phyloP scores from a whole-genome alignment of 164 flowering plant species.

The Aristolochia fimbriata region DNA sequence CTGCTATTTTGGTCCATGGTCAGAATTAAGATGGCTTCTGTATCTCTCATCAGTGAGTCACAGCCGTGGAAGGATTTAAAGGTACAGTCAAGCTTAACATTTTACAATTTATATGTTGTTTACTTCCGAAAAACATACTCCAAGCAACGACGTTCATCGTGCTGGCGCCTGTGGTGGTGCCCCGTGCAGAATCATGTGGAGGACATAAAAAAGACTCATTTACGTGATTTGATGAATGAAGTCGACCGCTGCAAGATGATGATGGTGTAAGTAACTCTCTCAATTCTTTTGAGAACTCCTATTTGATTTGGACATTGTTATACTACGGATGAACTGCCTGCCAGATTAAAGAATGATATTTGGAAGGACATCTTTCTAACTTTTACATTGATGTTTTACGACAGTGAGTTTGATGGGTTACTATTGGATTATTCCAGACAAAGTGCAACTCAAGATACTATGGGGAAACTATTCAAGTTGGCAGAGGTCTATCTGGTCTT shows the following conservation, averaged over 20 bases:
- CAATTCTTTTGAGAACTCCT: no score
- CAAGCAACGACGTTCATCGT: neutral
- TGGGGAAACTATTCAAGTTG: conserved; percentile 53
- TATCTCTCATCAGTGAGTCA: conserved; percentile 60
- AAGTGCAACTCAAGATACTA: conserved; percentile 47
- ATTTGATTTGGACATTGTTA: no score
- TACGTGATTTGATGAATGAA: conserved; percentile 82
- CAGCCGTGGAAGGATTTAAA: conserved; percentile 79
- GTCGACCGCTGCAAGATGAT: conserved; percentile 65
- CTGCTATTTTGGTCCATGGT: no score
- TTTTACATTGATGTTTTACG: neutral
- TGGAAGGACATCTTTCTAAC: no score
- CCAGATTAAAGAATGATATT: no score
- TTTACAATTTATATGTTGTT: no score
- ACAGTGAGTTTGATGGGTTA: conserved; percentile 76
- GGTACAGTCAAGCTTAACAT: conserved; percentile 24
- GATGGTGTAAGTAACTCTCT: conserved; percentile 39
- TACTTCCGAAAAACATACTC: no score
- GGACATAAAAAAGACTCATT: conserved; percentile 66
- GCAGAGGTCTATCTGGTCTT: conserved; percentile 49
- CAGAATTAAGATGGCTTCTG: conserved; percentile 37
- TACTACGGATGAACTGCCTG: no score
- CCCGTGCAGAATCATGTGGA: conserved; percentile 59
- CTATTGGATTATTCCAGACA: conserved; percentile 85
- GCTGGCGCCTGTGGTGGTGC: no score